Base-by-base conservation (phyloP, 1,139 yeast species). In the Geotrichum cucujoidarum region DNA sequence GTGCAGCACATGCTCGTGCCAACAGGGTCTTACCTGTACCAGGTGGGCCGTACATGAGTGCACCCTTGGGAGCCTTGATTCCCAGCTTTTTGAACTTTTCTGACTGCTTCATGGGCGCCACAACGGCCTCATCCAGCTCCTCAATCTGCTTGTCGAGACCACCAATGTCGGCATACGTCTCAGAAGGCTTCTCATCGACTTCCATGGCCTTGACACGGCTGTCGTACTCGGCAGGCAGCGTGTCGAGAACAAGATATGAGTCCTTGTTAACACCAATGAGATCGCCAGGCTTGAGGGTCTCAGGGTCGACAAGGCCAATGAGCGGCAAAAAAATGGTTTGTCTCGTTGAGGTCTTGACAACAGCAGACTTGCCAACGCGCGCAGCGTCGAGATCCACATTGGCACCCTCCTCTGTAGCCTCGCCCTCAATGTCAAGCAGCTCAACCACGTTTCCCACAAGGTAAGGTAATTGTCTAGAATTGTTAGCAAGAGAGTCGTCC, bases 31-130 rank as follows among this genome's bases (percentile, higher is more conserved):
- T 94, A 63, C 99, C 99, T 0, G 98, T 94, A 67, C 99, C 99
- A 33, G 99, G 99, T 0, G 97, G 95, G 60, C 99, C 99, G 65
- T 94, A 94, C 54, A 94, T 75, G 60, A 94, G 89, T 49, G 94
- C 98, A 70, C 99, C 99, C 72, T 92, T 92, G 45, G 99, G 99
- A 8, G 98, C 98, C 63, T 90, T 89, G 65, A 94, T 92, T 58
- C 99, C 99, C 97, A 94, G 92, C 70, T 92, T 97, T 70, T 94
- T 97, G 69, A 92, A 94, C 59, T 92, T 73, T 67, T 94, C 98
- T 1, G 98, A 97, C 68, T 94, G 98, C 18, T 97, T 90, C 57
- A 94, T 75, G 8, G 99, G 99, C 62, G 94, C 76, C 67, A 92
- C 99, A 5, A 94, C 98, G 1, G 97, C 88, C 69, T 94, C 99